These are phyloP conservation scores for Ustilago nuda DNA, from an alignment of 1,284 basidiomycete genomes.

Conservation along the genomic window DNA sequence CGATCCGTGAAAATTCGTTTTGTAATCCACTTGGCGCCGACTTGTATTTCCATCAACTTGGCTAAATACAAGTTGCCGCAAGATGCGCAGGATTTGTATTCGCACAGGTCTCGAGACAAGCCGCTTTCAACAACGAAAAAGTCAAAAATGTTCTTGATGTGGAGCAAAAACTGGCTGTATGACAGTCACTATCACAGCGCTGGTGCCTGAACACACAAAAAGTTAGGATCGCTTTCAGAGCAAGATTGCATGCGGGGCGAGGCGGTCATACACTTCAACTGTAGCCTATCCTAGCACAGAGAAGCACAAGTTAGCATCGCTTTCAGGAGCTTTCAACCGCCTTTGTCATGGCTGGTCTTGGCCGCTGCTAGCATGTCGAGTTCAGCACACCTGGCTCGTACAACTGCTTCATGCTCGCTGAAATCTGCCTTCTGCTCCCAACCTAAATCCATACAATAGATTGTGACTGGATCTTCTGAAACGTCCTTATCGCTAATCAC, in stretches of 20 bases:
- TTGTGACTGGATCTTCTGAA: slow-evolving; percentile 1
- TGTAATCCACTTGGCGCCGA: background rate
- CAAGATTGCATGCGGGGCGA: background rate
- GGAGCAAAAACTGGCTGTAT: background rate
- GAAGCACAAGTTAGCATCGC: background rate
- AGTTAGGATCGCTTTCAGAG: slow-evolving; percentile 3
- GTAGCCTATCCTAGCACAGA: background rate
- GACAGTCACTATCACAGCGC: slow-evolving; percentile 4
- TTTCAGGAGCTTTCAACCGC: slow-evolving; percentile 10
- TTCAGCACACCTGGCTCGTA: background rate
- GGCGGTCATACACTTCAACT: background rate
- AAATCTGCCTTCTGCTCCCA: background rate
- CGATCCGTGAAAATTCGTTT: slow-evolving; percentile 8
- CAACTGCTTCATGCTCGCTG: background rate
- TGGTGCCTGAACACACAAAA: background rate
- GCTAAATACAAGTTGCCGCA: background rate
- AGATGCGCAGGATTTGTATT: background rate
- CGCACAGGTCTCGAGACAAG: background rate
- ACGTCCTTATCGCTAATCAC: background rate
- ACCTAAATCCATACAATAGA: no score
- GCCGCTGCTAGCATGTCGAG: slow-evolving; percentile 4
- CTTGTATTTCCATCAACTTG: background rate
- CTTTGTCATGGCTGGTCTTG: slow-evolving; percentile 5
- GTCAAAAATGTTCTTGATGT: slow-evolving; percentile 1
- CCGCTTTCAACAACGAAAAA: background rate